Conservation (phyloP, 306 rosid species). For the Urtica urens region DNA sequence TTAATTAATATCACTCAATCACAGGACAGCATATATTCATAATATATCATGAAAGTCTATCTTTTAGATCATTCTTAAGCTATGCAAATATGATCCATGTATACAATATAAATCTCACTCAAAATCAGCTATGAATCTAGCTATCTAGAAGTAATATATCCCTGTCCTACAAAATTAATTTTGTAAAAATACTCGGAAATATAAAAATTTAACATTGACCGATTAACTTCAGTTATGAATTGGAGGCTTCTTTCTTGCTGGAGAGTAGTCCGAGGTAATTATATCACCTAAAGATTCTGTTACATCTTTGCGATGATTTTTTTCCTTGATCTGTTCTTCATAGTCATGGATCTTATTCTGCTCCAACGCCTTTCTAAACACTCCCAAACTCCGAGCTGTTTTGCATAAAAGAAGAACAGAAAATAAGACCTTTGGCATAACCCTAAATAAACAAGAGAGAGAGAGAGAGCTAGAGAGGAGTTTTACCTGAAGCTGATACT, state of each 20-base stretch:
- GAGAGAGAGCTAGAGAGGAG: neutral
- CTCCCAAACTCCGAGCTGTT: constrained; percentile 49
- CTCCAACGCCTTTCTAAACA: constrained; percentile 9
- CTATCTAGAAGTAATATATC: too few relatives aligned
- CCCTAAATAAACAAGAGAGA: neutral
- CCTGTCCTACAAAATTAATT: too few relatives aligned
- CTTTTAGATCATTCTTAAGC: too few relatives aligned
- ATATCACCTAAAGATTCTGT: constrained; percentile 31
- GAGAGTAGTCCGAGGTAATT: constrained; percentile 65
- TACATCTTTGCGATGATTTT: constrained; percentile 3
- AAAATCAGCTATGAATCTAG: too few relatives aligned
- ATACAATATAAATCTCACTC: too few relatives aligned
- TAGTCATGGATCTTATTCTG: constrained; percentile 20
- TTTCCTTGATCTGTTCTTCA: too few relatives aligned
- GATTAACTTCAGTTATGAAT: constrained; percentile 79
- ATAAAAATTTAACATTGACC: too few relatives aligned
- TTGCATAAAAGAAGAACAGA: constrained; percentile 7
- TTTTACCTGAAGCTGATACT: constrained; percentile 42
- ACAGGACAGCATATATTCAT: too few relatives aligned
- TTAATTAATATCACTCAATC: too few relatives aligned
- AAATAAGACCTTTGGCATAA: neutral
- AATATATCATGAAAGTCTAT: too few relatives aligned
- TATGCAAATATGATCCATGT: too few relatives aligned
- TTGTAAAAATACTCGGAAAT: too few relatives aligned
- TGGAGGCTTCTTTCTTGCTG: constrained; percentile 71